phyloP scores from a whole-genome alignment of 2,329 filamentous ascomycete genomes.

The Plenodomus tracheiphilus region DNA sequence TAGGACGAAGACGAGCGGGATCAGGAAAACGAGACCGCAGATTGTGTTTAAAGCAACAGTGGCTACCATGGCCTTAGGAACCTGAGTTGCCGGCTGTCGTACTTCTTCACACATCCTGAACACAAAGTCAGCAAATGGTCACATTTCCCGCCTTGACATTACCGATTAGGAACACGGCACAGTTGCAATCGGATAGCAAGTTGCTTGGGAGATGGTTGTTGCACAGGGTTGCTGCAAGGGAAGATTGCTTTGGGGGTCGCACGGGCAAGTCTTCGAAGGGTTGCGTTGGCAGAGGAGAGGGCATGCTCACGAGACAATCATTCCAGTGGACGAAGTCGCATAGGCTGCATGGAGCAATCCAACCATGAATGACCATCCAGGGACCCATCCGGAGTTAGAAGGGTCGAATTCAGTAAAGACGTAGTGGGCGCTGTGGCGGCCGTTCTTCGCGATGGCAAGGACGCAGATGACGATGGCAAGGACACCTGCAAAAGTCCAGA shows the following conservation, averaged over 20 bases:
- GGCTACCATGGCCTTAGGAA: slow-evolving; percentile 72
- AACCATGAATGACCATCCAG: slow-evolving; percentile 74
- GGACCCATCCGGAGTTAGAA: slow-evolving; percentile 66
- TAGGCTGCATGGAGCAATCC: slow-evolving; percentile 74
- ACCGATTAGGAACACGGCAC: slow-evolving; percentile 18
- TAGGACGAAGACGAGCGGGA: slow-evolving; percentile 70
- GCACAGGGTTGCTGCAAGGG: slow-evolving; percentile 20
- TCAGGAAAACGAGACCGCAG: slow-evolving; percentile 68
- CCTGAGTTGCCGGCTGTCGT: slow-evolving; percentile 65
- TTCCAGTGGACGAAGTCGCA: slow-evolving; percentile 74
- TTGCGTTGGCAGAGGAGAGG: slow-evolving; percentile 38
- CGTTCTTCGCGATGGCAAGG: slow-evolving; percentile 69
- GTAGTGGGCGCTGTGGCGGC: slow-evolving; percentile 63
- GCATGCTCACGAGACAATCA: slow-evolving; percentile 71
- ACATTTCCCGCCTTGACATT: slow-evolving; percentile 6
- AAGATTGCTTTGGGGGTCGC: slow-evolving; percentile 24
- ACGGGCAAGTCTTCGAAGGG: slow-evolving; percentile 22
- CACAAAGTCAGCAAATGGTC: slow-evolving; percentile 31
- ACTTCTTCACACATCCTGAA: slow-evolving; percentile 74
- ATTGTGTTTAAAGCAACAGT: slow-evolving; percentile 69
- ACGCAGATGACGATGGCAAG: slow-evolving; percentile 66
- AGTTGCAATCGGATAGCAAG: slow-evolving; percentile 21
- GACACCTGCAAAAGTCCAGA: slow-evolving; percentile 74
- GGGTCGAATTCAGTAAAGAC: slow-evolving; percentile 72
- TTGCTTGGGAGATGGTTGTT: slow-evolving; percentile 14